A percentile compares a stretch with the other conserved stretches of the same genome.
Evolutionary conservation across 352 stramenopile genomes (phyloP).

Genomic region (Globisporangium alternatum): DNA sequence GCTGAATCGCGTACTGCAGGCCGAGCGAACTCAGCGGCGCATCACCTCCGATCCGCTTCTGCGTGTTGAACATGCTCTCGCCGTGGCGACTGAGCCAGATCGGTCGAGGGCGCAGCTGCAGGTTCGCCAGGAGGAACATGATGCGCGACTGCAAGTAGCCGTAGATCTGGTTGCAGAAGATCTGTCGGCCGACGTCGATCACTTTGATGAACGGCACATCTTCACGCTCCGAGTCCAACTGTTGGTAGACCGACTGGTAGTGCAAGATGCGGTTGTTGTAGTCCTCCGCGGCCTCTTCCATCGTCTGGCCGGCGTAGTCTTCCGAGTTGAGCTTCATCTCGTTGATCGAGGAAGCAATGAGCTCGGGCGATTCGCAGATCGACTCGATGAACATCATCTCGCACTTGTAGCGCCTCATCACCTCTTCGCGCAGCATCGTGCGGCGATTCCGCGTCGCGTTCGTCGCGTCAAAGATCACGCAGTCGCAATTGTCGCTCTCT

Average conservation of each 20-base stretch:
- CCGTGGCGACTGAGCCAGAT: slow-evolving; percentile 98
- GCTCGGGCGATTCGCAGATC: slow-evolving; percentile 63
- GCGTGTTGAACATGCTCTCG: slow-evolving; percentile 97
- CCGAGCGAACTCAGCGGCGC: slow-evolving; percentile 90
- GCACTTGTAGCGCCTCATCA: slow-evolving; percentile 64
- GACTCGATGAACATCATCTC: slow-evolving; percentile 86
- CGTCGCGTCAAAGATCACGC: slow-evolving; percentile 82
- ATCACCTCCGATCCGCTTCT: slow-evolving; percentile 97
- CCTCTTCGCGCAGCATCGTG: slow-evolving; percentile 50
- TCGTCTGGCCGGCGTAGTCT: slow-evolving; percentile 69
- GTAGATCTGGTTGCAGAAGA: slow-evolving; percentile 86
- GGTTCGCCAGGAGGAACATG: slow-evolving; percentile 95
- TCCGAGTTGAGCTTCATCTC: slow-evolving; percentile 85
- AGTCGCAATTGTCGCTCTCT: slow-evolving; percentile 69
- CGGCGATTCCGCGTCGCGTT: slow-evolving; percentile 75
- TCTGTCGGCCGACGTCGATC: slow-evolving; percentile 75
- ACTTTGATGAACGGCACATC: slow-evolving; percentile 77
- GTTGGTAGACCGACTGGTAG: slow-evolving; percentile 74
- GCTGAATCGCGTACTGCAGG: slow-evolving; percentile 91
- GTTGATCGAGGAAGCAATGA: slow-evolving; percentile 80
- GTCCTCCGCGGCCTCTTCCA: slow-evolving; percentile 70
- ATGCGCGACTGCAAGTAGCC: slow-evolving; percentile 87
- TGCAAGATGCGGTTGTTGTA: slow-evolving; percentile 79
- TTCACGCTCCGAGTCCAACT: slow-evolving; percentile 51
- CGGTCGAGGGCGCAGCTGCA: slow-evolving; percentile 91